Base-by-base conservation (phyloP, 1,284 basidiomycete genomes). In the Marasmius fiardii region DNA sequence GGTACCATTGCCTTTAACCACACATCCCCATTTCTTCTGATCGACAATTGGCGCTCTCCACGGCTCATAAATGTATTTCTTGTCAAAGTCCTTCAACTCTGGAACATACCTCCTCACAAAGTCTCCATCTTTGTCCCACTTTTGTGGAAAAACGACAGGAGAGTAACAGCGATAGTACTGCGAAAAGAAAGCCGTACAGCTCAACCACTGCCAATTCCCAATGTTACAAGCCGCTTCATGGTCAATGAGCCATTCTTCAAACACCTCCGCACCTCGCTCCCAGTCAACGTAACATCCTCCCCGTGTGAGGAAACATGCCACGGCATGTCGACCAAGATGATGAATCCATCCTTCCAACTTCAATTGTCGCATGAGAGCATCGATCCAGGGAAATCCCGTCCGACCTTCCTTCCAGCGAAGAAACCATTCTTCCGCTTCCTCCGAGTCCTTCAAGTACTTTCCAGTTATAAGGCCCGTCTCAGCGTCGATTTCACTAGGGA, bases 231-330 rank as follows among this genome's bases (percentile, higher is more conserved):
- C 60, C 43, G 62, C 62, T 55, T 62, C 61, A 62, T 59, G 59
- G 57, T 63, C 57, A 49, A 67, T 49, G 28, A 65, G 51, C 43
- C 53, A 56, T 43, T 63, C 52, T 60, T 80, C 78, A 68, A 80
- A 77, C 28, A 79, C 74, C 58, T 80, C 77, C 56, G 74, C 75
- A 26, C 80, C 79, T 51, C 76, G 65, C 61, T 82, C 81, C 79
- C 77, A 83, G 7, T 74, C 75, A 59, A 81, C 76, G 66, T 81
- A 80, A 61, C 78, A 76, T 61, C 82, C 78, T 16, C 79, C 78
- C 47, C 79, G 69, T 8, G 76, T 77, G 20, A 81, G 66, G 65
- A 78, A 81, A 62, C 76, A 79, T 6, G 82, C 82, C 45, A 81
- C 77, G 10, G 71, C 74, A 64, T 79, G 78, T 54, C 81, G 67